Evolutionary conservation across 2,329 filamentous ascomycete species (phyloP), one percentile per base, ranked within the genome.

Genomic region (Nothomitra cinnamomea): DNA sequence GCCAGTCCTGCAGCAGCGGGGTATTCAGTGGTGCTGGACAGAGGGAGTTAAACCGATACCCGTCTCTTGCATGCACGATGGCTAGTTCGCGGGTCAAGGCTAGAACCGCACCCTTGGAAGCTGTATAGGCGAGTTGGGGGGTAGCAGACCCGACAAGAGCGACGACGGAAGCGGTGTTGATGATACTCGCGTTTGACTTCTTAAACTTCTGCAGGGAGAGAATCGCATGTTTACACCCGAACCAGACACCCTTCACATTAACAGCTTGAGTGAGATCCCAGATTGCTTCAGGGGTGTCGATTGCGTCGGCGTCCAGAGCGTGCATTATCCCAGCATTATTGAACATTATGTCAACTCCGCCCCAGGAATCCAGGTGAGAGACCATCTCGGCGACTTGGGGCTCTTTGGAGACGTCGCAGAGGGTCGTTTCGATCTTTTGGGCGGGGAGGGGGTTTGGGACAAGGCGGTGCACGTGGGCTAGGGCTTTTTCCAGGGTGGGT

Each of bases 291-390:
- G 86, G 82, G 1, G 88, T 95, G 66, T 83, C 78, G 65, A 94
- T 72, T 50, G 89, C 87, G 67, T 87, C 82, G 63, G 78, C 82
- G 66, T 88, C 84, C 55, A 83, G 75, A 49, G 80, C 82, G 71
- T 95, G 89, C 89, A 95, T 95, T 68, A 95, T 95, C 54, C 89
- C 89, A 22, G 89, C 89, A 67, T 95, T 95, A 79, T 95, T 95
- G 80, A 95, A 95, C 62, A 95, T 86, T 64, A 95, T 74, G 66
- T 95, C 89, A 2, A 92, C 70, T 45, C 89, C 89, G 63, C 89
- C 89, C 85, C 86, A 94, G 55, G 78, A 65, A 67, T 95, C 89
- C 55, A 90, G 71, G 8, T 77, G 70, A 60, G 85, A 83, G 52
- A 95, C 74, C 65, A 85, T 79, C 54, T 80, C 79, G 63, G 87